Conservation (phyloP, 495 filamentous ascomycete species). For the Aspergillus conjunctus region DNA sequence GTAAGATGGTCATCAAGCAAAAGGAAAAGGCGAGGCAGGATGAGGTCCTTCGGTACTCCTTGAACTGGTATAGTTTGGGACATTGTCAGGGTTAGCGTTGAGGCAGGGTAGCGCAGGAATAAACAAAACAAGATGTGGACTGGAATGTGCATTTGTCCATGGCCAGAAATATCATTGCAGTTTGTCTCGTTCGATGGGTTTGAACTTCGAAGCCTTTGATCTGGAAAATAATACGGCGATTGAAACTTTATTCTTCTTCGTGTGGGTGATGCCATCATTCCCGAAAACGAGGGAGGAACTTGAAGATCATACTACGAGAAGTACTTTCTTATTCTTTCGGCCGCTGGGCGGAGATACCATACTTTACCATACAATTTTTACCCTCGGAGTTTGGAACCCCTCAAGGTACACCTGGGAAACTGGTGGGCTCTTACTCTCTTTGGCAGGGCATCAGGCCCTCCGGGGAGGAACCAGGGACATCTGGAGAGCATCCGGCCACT, state of each 20-base stretch:
- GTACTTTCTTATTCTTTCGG: no score
- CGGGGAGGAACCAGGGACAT: not conserved
- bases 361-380: conserved; percentile 1
- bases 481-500: not conserved
- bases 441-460: conserved; percentile 9
- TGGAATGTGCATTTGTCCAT: not conserved
- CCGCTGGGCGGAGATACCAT: not conserved
- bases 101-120: not conserved
- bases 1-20: conserved; percentile 4
- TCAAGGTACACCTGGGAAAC: not conserved
- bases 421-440: not conserved
- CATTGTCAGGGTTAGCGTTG: not conserved
- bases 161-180: no score
- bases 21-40: not conserved
- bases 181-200: no score
- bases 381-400: conserved; percentile 2
- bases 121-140: not conserved
- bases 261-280: not conserved
- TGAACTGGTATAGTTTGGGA: not conserved
- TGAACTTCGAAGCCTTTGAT: no score
- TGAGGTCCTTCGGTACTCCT: not conserved
- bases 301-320: no score
- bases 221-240: no score
- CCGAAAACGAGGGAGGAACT: not conserved
- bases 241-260: no score